Base-by-base conservation (phyloP, 306 rosid genomes). In the Prosopis cineraria region DNA sequence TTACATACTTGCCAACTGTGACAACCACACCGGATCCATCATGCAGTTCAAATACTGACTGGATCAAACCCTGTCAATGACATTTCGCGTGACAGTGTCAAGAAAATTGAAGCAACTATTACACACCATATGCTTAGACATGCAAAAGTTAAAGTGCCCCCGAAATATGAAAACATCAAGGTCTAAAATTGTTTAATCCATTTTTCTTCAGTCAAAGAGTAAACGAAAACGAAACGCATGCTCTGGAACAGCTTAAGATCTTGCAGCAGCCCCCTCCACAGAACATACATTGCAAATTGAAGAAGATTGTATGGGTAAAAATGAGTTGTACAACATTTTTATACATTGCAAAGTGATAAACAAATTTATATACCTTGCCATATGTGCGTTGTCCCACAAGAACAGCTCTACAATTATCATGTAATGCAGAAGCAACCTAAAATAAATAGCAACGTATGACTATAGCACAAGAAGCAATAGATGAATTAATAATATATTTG, bases 341-440 rank as follows among this genome's bases (percentile, higher is more conserved):
- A 50, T 19, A 50, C 10, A n/a, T 50, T 50, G 58, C 25, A n/a
- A 34, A 22, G n/a, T 52, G 29, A 39, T 13, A 25, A 81, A 73
- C 50, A 33, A 80, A 45, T 48, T 59, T 81, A 79, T 68, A 63
- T 60, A 95, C 99, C 99, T 95, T 95, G 82, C 99, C 99, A 30
- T 77, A 92, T 75, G 99, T 95, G 79, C 88, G 91, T 79, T 91
- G 91, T 39, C 99, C 99, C 73, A 95, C 98, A 40, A 95, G 97
- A 86, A 91, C 96, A 48, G 97, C 98, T 87, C 86, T 95, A 80
- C 98, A 95, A 58, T 95, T 95, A 82, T 92, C 98, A 81, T 93
- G 97, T 77, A 92, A 87, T n/a, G 98, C 89, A 27, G 98, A 95
- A 85, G 99, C 99, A 91, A 95, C 99, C 98, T 94, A 93, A 71